Percentiles rank a stretch among this genome's conserved stretches.
These are phyloP conservation scores for Colletotrichum salicis DNA, from an alignment of 2,329 filamentous ascomycete genomes.

Conservation along the genomic window DNA sequence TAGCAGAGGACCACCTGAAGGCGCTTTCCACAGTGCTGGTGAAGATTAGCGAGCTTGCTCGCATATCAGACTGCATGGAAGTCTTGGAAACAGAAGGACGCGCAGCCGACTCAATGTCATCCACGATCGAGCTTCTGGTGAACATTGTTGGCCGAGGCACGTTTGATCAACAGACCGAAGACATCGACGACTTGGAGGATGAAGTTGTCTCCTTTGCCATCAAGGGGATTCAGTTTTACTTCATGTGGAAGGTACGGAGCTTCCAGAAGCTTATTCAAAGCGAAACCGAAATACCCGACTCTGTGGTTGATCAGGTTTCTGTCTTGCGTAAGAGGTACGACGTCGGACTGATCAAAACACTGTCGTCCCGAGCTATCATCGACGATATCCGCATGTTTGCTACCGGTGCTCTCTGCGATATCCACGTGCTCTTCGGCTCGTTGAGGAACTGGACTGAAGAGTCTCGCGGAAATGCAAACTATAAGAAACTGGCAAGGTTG, in stretches of 20 bases:
- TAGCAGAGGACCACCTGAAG: slow-evolving; percentile 72
- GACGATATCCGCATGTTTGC: slow-evolving; percentile 83
- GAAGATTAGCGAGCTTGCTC: slow-evolving; percentile 83
- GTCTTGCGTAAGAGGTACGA: slow-evolving; percentile 66
- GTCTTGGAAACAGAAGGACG: slow-evolving; percentile 73
- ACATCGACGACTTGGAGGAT: slow-evolving; percentile 81
- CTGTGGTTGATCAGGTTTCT: slow-evolving; percentile 70
- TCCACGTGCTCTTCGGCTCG: slow-evolving; percentile 82
- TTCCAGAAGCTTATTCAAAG: slow-evolving; percentile 65
- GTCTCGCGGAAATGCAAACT: slow-evolving; percentile 27
- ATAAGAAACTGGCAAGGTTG: slow-evolving; percentile 61
- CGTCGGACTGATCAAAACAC: slow-evolving; percentile 72
- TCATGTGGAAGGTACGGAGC: slow-evolving; percentile 88
- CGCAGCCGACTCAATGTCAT: slow-evolving; percentile 58
- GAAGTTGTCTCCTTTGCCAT: slow-evolving; percentile 81
- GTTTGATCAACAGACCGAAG: slow-evolving; percentile 74
- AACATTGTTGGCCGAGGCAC: slow-evolving; percentile 79
- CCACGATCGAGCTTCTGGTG: slow-evolving; percentile 75
- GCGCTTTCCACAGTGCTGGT: slow-evolving; percentile 79
- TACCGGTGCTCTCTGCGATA: slow-evolving; percentile 81
- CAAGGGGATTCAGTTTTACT: slow-evolving; percentile 84
- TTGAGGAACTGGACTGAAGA: slow-evolving; percentile 68
- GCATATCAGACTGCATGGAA: slow-evolving; percentile 81
- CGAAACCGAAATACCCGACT: slow-evolving; percentile 64
- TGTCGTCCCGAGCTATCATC: slow-evolving; percentile 74